Conservation (phyloP, 768 basidiomycete genomes). For the Cystobasidium onofrii region DNA sequence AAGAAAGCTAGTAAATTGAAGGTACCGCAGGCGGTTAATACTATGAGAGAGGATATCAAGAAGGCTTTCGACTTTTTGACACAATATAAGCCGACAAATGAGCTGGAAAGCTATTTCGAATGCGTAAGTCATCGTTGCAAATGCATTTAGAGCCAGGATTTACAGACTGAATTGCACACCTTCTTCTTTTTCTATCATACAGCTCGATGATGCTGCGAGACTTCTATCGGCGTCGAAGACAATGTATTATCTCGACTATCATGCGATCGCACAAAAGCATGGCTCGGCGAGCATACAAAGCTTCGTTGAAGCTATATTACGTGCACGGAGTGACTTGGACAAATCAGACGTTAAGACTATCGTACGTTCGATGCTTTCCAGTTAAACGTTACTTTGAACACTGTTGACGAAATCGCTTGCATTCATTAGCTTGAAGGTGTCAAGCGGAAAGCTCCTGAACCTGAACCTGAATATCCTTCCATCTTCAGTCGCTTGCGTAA, state of each 20-base stretch:
- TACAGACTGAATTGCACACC: neutral
- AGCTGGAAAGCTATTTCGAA: slow-evolving; percentile 74
- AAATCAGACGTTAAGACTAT: slow-evolving; percentile 78
- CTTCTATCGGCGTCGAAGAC: slow-evolving; percentile 79
- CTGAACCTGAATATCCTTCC: slow-evolving; percentile 28
- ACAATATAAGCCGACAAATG: slow-evolving; percentile 61
- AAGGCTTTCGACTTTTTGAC: slow-evolving; percentile 72
- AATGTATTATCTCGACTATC: slow-evolving; percentile 85
- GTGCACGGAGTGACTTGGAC: slow-evolving; percentile 80
- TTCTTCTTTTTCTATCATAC: neutral
- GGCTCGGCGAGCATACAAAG: slow-evolving; percentile 68
- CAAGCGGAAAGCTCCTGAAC: slow-evolving; percentile 21
- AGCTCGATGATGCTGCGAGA: slow-evolving; percentile 50
- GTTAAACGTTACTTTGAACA: neutral
- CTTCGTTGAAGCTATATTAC: slow-evolving; percentile 85
- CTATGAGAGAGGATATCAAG: slow-evolving; percentile 71
- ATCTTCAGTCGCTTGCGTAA: slow-evolving; percentile 27
- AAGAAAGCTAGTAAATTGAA: slow-evolving; percentile 73
- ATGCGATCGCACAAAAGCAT: slow-evolving; percentile 80
- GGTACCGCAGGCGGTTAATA: slow-evolving; percentile 74
- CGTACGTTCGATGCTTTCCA: slow-evolving; percentile 31
- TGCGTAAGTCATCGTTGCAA: slow-evolving; percentile 49
- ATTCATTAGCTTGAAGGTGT: slow-evolving; percentile 26
- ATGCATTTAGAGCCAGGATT: too few relatives aligned
- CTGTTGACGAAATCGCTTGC: too few relatives aligned